These are phyloP conservation scores for Wakefieldia striispora DNA, from an alignment of 768 basidiomycete species.

Conservation along the genomic window DNA sequence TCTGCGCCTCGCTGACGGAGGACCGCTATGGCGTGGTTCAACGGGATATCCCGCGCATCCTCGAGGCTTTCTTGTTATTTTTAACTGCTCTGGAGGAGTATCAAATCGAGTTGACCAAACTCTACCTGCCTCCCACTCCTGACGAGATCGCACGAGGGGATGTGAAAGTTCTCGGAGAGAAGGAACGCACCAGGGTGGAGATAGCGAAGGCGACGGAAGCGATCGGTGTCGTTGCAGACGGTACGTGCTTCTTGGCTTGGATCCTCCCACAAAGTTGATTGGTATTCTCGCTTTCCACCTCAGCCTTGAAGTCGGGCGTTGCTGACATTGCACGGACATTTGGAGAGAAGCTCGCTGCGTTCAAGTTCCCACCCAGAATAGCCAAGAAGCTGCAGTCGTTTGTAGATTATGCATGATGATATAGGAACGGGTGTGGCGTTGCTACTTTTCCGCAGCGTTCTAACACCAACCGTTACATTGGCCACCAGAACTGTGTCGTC, in stretches of 20 bases:
- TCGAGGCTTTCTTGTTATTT: conserved; percentile 74
- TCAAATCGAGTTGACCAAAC: conserved; percentile 48
- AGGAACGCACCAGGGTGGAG: conserved; percentile 45
- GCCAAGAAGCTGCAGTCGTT: conserved; percentile 70
- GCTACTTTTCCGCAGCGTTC: too few relatives aligned
- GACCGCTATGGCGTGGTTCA: conserved; percentile 84
- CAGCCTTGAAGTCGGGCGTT: conserved; percentile 67
- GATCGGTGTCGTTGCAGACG: conserved; percentile 53
- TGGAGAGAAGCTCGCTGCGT: conserved; percentile 69
- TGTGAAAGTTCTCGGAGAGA: conserved; percentile 35
- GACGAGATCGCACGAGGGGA: conserved; percentile 31
- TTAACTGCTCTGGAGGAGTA: conserved; percentile 66
- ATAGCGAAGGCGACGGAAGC: conserved; percentile 54
- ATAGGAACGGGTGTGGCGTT: too few relatives aligned
- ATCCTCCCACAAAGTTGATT: too few relatives aligned
- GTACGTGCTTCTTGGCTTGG: conserved; percentile 36
- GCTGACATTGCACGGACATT: conserved; percentile 69
- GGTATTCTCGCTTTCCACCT: too few relatives aligned
- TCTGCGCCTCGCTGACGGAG: conserved; percentile 72
- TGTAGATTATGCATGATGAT: conserved; percentile 54
- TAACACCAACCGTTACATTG: too few relatives aligned
- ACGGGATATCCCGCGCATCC: conserved; percentile 75
- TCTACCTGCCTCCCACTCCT: conserved; percentile 37
- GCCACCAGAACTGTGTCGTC: too few relatives aligned
- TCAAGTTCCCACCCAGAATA: conserved; percentile 71